These are phyloP conservation scores for Penicillium sp. DNA, from an alignment of 2,329 filamentous ascomycete species.

Conservation along the genomic window DNA sequence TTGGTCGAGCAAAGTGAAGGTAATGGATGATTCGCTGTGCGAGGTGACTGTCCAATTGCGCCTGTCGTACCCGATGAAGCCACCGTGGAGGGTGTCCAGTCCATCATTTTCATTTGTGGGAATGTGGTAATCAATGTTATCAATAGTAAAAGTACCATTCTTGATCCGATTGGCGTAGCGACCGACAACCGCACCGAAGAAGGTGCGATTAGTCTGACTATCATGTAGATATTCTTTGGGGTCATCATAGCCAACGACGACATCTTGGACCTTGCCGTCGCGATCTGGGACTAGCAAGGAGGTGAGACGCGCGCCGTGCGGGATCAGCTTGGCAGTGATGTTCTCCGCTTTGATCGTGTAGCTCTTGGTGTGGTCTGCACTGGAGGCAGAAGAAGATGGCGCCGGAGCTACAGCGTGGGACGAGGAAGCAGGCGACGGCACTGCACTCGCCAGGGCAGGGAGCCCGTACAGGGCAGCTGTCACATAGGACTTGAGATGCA, in stretches of 20 bases:
- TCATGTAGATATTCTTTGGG: conserved; percentile 46
- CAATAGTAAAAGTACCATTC: conserved; percentile 56
- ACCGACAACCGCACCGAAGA: conserved; percentile 50
- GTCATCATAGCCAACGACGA: conserved; percentile 53
- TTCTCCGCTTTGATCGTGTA: conserved; percentile 49
- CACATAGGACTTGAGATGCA: conserved; percentile 38
- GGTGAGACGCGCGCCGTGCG: conserved; percentile 49
- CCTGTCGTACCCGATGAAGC: conserved; percentile 48
- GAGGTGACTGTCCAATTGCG: conserved; percentile 52
- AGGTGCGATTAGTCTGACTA: conserved; percentile 48
- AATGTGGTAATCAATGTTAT: conserved; percentile 49
- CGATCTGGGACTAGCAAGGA: conserved; percentile 53
- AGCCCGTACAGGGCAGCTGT: conserved; percentile 36
- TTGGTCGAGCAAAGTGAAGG: conserved; percentile 48
- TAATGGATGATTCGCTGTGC: conserved; percentile 42
- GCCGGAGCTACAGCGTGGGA: conserved; percentile 7
- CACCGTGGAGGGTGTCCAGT: conserved; percentile 54
- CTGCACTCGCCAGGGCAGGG: conserved; percentile 28
- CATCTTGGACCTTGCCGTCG: conserved; percentile 50
- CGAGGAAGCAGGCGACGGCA: conserved; percentile 16
- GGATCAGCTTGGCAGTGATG: conserved; percentile 50
- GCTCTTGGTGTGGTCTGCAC: conserved; percentile 37
- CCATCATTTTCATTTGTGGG: conserved; percentile 53
- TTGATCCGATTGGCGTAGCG: conserved; percentile 58
- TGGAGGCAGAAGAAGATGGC: conserved; percentile 11